Percentiles rank a stretch among this genome's conserved stretches.
Evolutionary conservation across 2,329 filamentous ascomycete genomes (phyloP).

Genomic region (Aspergillus unguis): DNA sequence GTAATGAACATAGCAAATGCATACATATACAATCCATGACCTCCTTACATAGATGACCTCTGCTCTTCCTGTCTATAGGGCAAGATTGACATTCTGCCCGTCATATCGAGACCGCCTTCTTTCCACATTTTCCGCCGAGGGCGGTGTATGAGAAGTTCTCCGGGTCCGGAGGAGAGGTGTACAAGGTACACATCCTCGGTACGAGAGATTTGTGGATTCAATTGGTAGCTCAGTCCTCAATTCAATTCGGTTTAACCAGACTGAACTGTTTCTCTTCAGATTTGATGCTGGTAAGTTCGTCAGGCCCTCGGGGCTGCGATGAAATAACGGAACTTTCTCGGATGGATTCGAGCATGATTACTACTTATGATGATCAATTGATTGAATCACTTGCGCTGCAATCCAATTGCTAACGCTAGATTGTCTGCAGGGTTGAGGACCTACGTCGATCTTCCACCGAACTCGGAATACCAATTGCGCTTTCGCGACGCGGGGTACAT

Average conservation of each 20-base stretch:
- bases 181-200: neutral
- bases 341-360: too few species aligned
- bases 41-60: neutral
- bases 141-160: neutral
- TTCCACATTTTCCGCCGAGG: conserved; percentile 16
- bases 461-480: neutral
- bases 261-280: too few species aligned
- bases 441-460: neutral
- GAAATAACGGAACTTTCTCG: too few species aligned
- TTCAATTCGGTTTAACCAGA: neutral
- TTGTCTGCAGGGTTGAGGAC: too few species aligned
- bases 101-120: conserved; percentile 3
- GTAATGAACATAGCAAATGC: neutral
- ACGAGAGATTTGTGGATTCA: neutral
- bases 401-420: too few species aligned
- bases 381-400: too few species aligned
- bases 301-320: too few species aligned
- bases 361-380: too few species aligned
- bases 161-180: conserved; percentile 12
- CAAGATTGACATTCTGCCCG: neutral
- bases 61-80: neutral
- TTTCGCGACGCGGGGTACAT: neutral
- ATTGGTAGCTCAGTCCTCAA: neutral
- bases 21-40: neutral
- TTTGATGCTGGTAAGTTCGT: too few species aligned